These are phyloP conservation scores for Pythium monospermum DNA, from an alignment of 352 stramenopile species.

Conservation along the genomic window DNA sequence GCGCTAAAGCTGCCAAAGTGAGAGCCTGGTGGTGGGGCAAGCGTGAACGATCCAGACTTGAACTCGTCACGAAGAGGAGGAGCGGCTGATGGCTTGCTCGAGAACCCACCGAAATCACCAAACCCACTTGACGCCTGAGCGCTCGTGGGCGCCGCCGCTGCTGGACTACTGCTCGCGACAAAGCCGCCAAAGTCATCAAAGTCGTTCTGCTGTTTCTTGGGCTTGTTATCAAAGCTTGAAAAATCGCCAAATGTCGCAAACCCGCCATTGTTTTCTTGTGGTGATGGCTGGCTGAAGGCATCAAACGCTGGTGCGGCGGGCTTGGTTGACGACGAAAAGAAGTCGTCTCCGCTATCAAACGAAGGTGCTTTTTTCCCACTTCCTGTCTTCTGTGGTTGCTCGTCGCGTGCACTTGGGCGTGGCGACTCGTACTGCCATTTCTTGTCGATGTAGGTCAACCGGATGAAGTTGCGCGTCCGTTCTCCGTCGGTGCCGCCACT, in stretches of 20 bases:
- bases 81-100: slow-evolving; percentile 23
- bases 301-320: slow-evolving; percentile 31
- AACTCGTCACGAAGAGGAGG: slow-evolving; percentile 38
- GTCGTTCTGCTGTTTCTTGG: slow-evolving; percentile 28
- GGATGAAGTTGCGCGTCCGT: slow-evolving; percentile 86
- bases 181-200: slow-evolving; percentile 38
- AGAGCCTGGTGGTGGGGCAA: slow-evolving; percentile 50
- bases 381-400: slow-evolving; percentile 36
- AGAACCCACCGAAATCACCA: slow-evolving; percentile 33
- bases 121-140: slow-evolving; percentile 39
- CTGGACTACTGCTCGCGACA: slow-evolving; percentile 11
- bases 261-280: slow-evolving; percentile 22
- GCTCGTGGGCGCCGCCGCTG: slow-evolving; percentile 12
- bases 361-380: slow-evolving; percentile 37
- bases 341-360: slow-evolving; percentile 27
- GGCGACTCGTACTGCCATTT: slow-evolving; percentile 86
- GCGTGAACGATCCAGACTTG: slow-evolving; percentile 53
- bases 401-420: slow-evolving; percentile 34
- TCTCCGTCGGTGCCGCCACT: slow-evolving; percentile 70
- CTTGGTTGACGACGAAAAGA: slow-evolving; percentile 35
- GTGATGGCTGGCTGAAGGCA: slow-evolving; percentile 17
- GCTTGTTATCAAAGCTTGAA: slow-evolving; percentile 52
- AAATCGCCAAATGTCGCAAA: slow-evolving; percentile 78
- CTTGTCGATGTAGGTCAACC: slow-evolving; percentile 82
- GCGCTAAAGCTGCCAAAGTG: slow-evolving; percentile 33